A percentile compares a stretch with the other conserved stretches of the same genome.
These are phyloP conservation scores for Cephalotrichum gorgonifer DNA, from an alignment of 2,329 filamentous ascomycete species.

Conservation along the genomic window DNA sequence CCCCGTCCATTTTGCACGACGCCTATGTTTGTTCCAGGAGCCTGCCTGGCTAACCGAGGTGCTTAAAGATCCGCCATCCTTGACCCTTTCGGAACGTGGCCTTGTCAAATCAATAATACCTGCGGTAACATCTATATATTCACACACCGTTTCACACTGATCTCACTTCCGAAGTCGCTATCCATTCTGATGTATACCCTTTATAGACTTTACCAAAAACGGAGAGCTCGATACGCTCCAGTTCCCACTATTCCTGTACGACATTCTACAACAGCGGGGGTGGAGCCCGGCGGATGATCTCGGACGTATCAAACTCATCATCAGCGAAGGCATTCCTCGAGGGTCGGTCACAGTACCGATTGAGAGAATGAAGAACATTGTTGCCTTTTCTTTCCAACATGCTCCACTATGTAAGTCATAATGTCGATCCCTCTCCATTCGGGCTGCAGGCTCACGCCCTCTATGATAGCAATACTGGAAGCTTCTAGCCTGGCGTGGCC, in stretches of 20 bases:
- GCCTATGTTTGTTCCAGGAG: no score
- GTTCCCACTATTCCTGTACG: slow-evolving; percentile 63
- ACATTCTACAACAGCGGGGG: slow-evolving; percentile 56
- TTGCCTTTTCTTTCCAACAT: slow-evolving; percentile 77
- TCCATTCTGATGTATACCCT: neutral
- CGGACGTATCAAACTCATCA: slow-evolving; percentile 65
- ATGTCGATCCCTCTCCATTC: neutral
- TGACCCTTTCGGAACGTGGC: slow-evolving; percentile 37
- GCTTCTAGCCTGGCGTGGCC: neutral
- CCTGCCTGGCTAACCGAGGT: neutral
- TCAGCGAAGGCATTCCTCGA: slow-evolving; percentile 62
- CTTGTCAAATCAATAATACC: slow-evolving; percentile 34
- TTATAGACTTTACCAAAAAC: slow-evolving; percentile 39
- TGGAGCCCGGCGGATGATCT: slow-evolving; percentile 64
- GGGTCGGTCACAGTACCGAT: slow-evolving; percentile 42
- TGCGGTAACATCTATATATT: slow-evolving; percentile 22
- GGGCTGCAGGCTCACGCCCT: neutral
- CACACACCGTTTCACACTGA: neutral
- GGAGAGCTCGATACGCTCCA: slow-evolving; percentile 51
- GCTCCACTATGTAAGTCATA: slow-evolving; percentile 57
- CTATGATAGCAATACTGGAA: neutral
- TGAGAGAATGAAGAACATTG: slow-evolving; percentile 60
- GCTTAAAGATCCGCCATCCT: slow-evolving; percentile 41
- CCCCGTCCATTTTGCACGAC: neutral
- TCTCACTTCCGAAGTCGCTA: neutral